Percentiles rank a stretch among this genome's conserved stretches.
These are phyloP conservation scores for Exophiala aquamarina DNA, from an alignment of 2,329 filamentous ascomycete species.

Conservation along the genomic window DNA sequence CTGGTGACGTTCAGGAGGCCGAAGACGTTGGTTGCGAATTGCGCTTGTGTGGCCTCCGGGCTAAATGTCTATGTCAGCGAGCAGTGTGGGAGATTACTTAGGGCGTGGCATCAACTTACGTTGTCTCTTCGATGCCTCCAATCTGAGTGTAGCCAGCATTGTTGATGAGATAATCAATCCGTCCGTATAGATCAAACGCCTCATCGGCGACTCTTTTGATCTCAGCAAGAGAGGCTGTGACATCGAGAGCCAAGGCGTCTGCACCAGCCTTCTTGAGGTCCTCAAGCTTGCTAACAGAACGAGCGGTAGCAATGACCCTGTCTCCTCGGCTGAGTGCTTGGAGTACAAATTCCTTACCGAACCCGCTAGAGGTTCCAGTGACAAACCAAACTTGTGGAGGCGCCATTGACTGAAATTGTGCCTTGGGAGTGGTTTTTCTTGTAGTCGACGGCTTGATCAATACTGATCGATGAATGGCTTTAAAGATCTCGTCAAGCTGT, in stretches of 20 bases:
- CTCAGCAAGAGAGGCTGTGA: conserved; percentile 20
- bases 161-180: conserved; percentile 38
- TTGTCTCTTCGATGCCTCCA: conserved; percentile 33
- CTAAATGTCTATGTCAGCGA: neutral
- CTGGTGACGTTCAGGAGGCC: conserved; percentile 38
- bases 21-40: conserved; percentile 41
- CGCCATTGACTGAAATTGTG: too few relatives aligned
- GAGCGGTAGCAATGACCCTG: conserved; percentile 38
- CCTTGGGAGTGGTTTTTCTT: too few relatives aligned
- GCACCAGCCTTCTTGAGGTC: conserved; percentile 31
- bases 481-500: too few relatives aligned
- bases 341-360: conserved; percentile 33
- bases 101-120: conserved; percentile 5
- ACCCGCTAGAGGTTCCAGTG: conserved; percentile 37
- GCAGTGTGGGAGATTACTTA: too few relatives aligned
- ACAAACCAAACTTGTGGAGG: conserved; percentile 35
- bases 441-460: too few relatives aligned
- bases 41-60: conserved; percentile 28
- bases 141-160: conserved; percentile 34
- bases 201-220: conserved; percentile 15
- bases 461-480: too few relatives aligned
- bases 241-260: conserved; percentile 28
- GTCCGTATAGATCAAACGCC: conserved; percentile 21
- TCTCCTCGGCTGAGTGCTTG: conserved; percentile 33
- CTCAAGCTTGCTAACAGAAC: conserved; percentile 30